phyloP scores from a whole-genome alignment of 352 stramenopile species.

The Globisporangium spinosum region DNA sequence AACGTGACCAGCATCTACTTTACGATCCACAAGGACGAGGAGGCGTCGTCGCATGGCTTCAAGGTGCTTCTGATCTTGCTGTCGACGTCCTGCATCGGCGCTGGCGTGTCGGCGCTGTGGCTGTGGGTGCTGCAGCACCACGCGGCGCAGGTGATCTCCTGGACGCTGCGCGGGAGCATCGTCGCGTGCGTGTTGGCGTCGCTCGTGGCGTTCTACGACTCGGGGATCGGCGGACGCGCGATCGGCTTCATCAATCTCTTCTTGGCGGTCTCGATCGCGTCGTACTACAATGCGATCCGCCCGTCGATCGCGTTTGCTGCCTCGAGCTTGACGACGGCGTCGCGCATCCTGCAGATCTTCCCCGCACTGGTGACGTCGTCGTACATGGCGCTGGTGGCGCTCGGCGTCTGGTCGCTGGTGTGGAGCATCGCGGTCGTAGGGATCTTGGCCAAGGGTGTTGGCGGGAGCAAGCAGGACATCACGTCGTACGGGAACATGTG shows the following conservation, averaged over 20 bases:
- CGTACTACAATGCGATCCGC: conserved; percentile 67
- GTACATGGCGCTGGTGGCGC: conserved; percentile 57
- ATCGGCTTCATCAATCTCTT: conserved; percentile 85
- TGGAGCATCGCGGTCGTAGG: conserved; percentile 77
- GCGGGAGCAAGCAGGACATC: conserved; percentile 39
- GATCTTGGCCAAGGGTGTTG: conserved; percentile 55
- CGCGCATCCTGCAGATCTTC: conserved; percentile 72
- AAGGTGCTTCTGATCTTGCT: conserved; percentile 73
- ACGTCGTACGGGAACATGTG: conserved; percentile 63
- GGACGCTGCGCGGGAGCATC: conserved; percentile 66
- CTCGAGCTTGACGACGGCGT: conserved; percentile 68
- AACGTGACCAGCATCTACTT: conserved; percentile 80
- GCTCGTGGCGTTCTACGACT: conserved; percentile 63
- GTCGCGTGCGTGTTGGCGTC: conserved; percentile 45
- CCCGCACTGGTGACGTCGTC: conserved; percentile 62
- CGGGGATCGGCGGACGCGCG: conserved; percentile 64
- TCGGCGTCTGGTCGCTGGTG: conserved; percentile 69
- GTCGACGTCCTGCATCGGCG: conserved; percentile 59
- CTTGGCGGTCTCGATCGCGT: conserved; percentile 49
- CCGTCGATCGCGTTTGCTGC: conserved; percentile 75
- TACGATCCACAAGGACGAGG: conserved; percentile 56
- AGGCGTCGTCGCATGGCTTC: conserved; percentile 59
- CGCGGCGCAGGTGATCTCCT: conserved; percentile 60
- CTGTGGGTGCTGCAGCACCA: conserved; percentile 74
- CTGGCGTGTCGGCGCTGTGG: conserved; percentile 67